Evolutionary conservation across 208 protist species (phyloP).

Genomic region (Leishmania guyanensis): DNA sequence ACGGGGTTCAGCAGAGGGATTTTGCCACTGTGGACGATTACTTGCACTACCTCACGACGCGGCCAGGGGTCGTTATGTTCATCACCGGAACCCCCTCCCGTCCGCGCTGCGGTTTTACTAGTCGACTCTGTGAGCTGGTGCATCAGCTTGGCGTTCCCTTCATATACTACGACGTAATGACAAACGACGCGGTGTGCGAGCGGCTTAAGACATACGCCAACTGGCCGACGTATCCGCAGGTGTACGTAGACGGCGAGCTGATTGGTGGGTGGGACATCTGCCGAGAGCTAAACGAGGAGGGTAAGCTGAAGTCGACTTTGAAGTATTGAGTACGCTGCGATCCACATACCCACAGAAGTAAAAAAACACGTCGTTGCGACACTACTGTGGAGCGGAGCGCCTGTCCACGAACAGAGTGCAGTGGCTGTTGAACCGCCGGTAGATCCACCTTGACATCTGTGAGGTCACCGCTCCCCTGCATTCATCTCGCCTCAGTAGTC

Average conservation of each 20-base stretch:
- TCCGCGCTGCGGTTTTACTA: slow-evolving; percentile 92
- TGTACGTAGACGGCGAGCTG: slow-evolving; percentile 94
- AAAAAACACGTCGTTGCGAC: no score
- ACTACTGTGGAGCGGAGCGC: no score
- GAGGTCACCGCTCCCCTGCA: not conserved
- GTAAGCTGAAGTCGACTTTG: slow-evolving; percentile 74
- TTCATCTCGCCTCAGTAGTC: not conserved
- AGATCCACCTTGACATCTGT: not conserved
- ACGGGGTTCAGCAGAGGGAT: slow-evolving; percentile 40
- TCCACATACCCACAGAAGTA: not conserved
- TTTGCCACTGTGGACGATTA: slow-evolving; percentile 80
- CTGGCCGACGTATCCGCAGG: slow-evolving; percentile 95
- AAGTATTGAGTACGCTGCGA: slow-evolving; percentile 32
- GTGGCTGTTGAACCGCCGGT: not conserved
- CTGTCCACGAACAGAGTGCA: not conserved
- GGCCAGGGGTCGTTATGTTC: slow-evolving; percentile 85
- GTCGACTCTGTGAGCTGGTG: slow-evolving; percentile 80
- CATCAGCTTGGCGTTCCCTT: slow-evolving; percentile 62
- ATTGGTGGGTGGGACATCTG: slow-evolving; percentile 94
- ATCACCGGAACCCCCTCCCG: slow-evolving; percentile 91
- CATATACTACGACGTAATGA: slow-evolving; percentile 92
- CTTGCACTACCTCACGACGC: slow-evolving; percentile 81
- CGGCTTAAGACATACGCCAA: slow-evolving; percentile 89
- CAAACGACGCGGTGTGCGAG: slow-evolving; percentile 87
- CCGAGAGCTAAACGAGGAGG: slow-evolving; percentile 75